A percentile compares a stretch with the other conserved stretches of the same genome.
Evolutionary conservation across 257 asterid genomes (phyloP).

Genomic region (Verbena officinalis): DNA sequence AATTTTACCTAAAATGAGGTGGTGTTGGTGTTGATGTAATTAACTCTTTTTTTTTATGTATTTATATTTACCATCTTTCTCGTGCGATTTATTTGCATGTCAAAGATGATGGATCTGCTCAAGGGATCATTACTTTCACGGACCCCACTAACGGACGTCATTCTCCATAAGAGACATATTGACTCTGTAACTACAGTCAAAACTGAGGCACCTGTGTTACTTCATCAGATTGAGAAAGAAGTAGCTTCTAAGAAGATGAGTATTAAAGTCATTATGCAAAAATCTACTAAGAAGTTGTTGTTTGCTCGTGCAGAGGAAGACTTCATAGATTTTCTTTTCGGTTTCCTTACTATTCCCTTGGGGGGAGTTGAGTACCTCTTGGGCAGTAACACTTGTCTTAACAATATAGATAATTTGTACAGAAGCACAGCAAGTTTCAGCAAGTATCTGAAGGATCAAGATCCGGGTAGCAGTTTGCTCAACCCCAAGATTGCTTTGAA

Average conservation of each 20-base stretch:
- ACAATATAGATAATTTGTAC: neutral
- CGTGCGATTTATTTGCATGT: neutral
- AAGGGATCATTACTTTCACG: conserved; percentile 14
- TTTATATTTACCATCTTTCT: too few species aligned
- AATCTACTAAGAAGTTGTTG: conserved; percentile 24
- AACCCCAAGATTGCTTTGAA: neutral
- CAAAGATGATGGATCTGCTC: conserved; percentile 32
- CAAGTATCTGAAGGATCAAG: neutral
- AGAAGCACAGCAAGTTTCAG: neutral
- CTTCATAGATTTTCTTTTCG: conserved; percentile 24
- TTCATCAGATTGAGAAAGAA: neutral
- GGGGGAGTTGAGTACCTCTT: conserved; percentile 18
- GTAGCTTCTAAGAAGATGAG: neutral
- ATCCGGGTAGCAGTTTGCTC: neutral
- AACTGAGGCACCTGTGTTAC: too few species aligned
- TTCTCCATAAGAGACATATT: neutral
- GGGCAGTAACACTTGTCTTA: neutral
- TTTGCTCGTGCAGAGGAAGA: conserved; percentile 23
- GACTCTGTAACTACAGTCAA: neutral
- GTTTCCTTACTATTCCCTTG: conserved; percentile 24
- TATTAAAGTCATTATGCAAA: conserved; percentile 22
- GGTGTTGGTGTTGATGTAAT: too few species aligned
- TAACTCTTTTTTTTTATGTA: too few species aligned
- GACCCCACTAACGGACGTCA: conserved; percentile 29
- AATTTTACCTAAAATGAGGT: too few species aligned